A percentile compares a stretch with the other conserved stretches of the same genome.
phyloP scores from a whole-genome alignment of 225 moss, liverwort and hornwort genomes.

The Antitrichia curtipendula region DNA sequence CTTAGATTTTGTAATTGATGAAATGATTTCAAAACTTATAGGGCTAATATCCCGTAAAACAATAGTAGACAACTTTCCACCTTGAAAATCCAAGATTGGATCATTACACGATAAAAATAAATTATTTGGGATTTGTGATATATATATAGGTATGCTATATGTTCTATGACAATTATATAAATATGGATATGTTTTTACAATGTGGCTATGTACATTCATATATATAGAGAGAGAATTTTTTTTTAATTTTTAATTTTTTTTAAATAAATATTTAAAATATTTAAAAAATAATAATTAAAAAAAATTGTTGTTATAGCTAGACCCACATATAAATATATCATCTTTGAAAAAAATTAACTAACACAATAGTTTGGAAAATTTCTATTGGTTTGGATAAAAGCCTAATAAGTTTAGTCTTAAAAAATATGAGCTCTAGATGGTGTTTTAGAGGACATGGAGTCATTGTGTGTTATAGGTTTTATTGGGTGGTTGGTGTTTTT shows the following conservation, averaged over 20 bases:
- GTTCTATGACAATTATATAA: fast-evolving
- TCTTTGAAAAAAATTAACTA: background rate
- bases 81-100: background rate
- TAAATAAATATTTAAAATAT: no score
- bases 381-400: background rate
- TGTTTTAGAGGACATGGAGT: background rate
- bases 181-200: background rate
- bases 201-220: background rate
- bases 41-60: fast-evolving
- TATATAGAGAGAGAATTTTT: no score
- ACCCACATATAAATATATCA: no score
- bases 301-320: fast-evolving
- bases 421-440: background rate
- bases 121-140: fast-evolving
- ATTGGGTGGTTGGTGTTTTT: no score
- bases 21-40: fast-evolving
- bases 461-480: fast-evolving
- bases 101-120: background rate
- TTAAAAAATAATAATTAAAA: no score
- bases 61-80: fast-evolving
- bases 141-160: background rate
- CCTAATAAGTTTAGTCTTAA: background rate
- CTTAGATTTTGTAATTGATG: background rate
- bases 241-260: no score
- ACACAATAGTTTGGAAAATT: background rate